A percentile compares a stretch with the other conserved stretches of the same genome.
Conservation (phyloP, 2,329 filamentous ascomycete genomes). For the Penicillium occitanis region DNA sequence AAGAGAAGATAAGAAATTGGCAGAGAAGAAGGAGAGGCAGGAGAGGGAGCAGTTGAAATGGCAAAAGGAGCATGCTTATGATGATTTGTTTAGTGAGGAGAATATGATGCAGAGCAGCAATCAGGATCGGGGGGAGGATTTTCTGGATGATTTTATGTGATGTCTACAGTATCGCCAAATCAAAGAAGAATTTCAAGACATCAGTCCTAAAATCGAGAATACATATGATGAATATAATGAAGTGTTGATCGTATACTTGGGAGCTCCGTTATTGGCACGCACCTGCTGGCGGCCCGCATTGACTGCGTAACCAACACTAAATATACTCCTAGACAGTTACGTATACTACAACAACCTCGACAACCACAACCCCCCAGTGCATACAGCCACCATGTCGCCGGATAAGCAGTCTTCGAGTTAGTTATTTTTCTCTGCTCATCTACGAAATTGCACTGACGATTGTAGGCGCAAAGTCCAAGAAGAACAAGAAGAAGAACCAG, state of each 20-base stretch:
- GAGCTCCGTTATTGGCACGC: constrained; percentile 10
- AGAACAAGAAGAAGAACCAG: constrained; percentile 59
- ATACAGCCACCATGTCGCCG: constrained; percentile 17
- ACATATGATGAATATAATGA: neutral
- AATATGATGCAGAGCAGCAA: constrained; percentile 77
- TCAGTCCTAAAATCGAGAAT: neutral
- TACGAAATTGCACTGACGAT: constrained; percentile 20
- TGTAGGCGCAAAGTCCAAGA: constrained; percentile 54
- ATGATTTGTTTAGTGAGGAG: constrained; percentile 84
- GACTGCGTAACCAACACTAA: constrained; percentile 1
- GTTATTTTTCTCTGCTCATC: constrained; percentile 24
- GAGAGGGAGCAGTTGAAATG: constrained; percentile 87
- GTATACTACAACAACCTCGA: constrained; percentile 8
- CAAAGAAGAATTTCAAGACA: neutral
- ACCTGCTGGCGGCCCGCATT: constrained; percentile 7
- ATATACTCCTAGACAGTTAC: neutral
- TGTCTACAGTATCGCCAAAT: neutral
- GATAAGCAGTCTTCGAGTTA: constrained; percentile 21
- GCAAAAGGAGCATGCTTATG: constrained; percentile 97
- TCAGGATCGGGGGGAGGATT: constrained; percentile 71
- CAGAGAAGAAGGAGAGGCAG: constrained; percentile 53
- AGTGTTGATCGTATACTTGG: neutral
- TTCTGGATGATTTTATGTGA: constrained; percentile 93
- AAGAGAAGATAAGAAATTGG: constrained; percentile 41
- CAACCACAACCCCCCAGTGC: neutral